These are phyloP conservation scores for Cicer bijugum DNA, from an alignment of 306 rosid genomes.

Conservation along the genomic window DNA sequence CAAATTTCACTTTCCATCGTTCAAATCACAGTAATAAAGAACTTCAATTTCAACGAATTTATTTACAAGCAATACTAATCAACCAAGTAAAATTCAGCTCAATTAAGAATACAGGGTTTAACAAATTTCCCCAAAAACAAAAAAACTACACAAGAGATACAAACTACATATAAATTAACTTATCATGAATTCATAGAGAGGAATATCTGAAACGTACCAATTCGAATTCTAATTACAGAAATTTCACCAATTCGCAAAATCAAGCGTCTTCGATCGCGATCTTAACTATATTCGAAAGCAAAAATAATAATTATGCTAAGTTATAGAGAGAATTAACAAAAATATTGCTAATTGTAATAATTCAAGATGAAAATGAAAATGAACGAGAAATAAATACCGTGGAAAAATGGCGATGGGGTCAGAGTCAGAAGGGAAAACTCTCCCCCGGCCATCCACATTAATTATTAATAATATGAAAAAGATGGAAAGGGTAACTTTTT, in stretches of 20 bases:
- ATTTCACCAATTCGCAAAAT: conserved; percentile 18
- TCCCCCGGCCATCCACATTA: conserved; percentile 41
- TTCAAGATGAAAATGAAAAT: conserved; percentile 18
- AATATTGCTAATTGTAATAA: not conserved
- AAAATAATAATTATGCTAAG: not conserved
- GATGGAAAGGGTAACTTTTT: conserved; percentile 25
- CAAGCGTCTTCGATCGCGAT: conserved; percentile 54
- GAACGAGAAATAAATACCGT: conserved; percentile 36
- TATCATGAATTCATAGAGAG: conserved; percentile 12
- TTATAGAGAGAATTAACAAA: not conserved
- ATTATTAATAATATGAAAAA: not conserved
- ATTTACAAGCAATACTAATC: conserved; percentile 22
- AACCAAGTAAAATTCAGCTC: conserved; percentile 45
- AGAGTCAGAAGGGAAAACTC: conserved; percentile 46
- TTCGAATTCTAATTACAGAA: conserved; percentile 34
- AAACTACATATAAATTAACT: conserved; percentile 16
- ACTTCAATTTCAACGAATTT: conserved; percentile 33
- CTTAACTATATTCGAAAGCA: conserved; percentile 43
- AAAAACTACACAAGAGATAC: conserved; percentile 5
- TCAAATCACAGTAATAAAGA: conserved; percentile 23
- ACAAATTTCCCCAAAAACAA: conserved; percentile 32
- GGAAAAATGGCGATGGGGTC: conserved; percentile 52
- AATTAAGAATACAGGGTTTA: conserved; percentile 25
- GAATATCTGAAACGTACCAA: conserved; percentile 39
- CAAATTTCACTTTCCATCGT: conserved; percentile 38